phyloP scores from a whole-genome alignment of 2,329 filamentous ascomycete species.

The Trichoderma sp. region DNA sequence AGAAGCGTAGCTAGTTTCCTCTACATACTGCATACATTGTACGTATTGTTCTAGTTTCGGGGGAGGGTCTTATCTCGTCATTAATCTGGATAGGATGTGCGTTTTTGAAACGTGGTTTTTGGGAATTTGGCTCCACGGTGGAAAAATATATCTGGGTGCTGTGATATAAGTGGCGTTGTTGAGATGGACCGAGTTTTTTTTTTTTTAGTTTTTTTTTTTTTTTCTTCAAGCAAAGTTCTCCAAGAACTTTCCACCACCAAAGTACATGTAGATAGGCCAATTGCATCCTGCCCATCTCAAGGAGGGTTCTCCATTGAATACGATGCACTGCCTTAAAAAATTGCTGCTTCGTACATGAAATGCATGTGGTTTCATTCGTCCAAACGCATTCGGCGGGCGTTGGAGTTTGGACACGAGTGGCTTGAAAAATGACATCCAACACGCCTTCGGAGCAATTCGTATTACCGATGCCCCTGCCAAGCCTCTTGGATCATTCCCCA shows the following conservation, averaged over 20 bases:
- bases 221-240: background rate
- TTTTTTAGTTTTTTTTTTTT: no score
- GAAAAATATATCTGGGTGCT: background rate
- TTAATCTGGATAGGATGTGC: background rate
- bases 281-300: background rate
- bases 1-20: background rate
- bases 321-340: background rate
- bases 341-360: background rate
- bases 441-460: background rate
- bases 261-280: background rate
- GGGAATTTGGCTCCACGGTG: background rate
- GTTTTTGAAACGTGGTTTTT: background rate
- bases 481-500: background rate
- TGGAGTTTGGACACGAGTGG: background rate
- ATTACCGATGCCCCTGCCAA: background rate
- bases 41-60: background rate
- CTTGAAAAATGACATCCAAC: background rate
- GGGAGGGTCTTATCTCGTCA: background rate
- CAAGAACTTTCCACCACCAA: background rate
- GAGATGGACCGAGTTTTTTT: background rate
- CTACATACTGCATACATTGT: background rate
- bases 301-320: background rate
- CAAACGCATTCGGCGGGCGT: background rate
- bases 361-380: background rate
- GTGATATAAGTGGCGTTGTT: background rate